Evolutionary conservation across 2,329 filamentous ascomycete species (phyloP), one percentile per base, ranked within the genome.

Genomic region (Fusarium beomiforme): DNA sequence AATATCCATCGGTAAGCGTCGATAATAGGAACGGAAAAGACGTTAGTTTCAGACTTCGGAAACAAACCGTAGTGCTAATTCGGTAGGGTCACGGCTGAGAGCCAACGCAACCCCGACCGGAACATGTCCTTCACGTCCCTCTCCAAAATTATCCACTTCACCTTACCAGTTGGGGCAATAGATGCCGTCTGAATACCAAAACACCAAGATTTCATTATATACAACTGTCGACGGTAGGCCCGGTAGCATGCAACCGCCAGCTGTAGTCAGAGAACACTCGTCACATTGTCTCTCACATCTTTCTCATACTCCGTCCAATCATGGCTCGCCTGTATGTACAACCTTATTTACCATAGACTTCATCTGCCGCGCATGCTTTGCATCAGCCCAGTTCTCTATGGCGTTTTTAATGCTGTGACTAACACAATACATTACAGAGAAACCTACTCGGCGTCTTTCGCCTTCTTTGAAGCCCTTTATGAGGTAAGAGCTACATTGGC

Each of bases 361-460:
- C 4, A 23, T 14, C 21, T 31, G 24, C 10, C 5, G 7, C 34
- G 4, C 34, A 7, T 19, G 10, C 23, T 4, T 21, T 39, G 3
- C 1, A 29, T 41, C 19, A 13, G 5, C 11, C 8, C 4, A 39
- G 19, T n/a, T 39, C 9, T 4, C 37, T 39, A 39, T 17, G 2
- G 10, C 24, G 16, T 8, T 13, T 14, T 26, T 2, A 8, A 11
- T 13, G 42, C 13, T 42, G 50, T 42, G 24, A 16, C 50, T 54
- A 23, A 43, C 24, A 31, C 4, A 3, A 8, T 43, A 8, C 4
- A 8, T 31, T 13, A 43, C 12, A 54, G 50, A 54, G 26, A 37
- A 42, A 54, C 50, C 16, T 54, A 54, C 8, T 54, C 50, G 14
- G 50, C 50, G 16, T 54, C 50, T 23, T 54, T 54, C 2, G 50